phyloP scores from a whole-genome alignment of 768 basidiomycete genomes.

The Hypholoma sublateritium region DNA sequence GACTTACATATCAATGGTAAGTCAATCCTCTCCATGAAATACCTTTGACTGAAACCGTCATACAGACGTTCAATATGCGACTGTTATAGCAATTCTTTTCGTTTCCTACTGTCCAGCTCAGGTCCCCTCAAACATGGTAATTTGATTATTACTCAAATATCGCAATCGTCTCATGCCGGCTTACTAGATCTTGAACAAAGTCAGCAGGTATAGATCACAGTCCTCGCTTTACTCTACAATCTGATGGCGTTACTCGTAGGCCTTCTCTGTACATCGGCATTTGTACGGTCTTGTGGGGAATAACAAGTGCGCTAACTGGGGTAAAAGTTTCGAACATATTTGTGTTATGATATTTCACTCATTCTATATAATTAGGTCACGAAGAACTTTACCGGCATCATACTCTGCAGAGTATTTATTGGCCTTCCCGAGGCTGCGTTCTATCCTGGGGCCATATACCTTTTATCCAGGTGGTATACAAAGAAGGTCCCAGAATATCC shows the following conservation, averaged over 20 bases:
- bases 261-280: conserved; percentile 62
- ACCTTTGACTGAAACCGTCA: not conserved
- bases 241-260: conserved; percentile 26
- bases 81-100: conserved; percentile 23
- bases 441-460: conserved; percentile 54
- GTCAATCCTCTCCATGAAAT: not conserved
- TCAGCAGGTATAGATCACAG: conserved; percentile 40
- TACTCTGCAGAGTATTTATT: conserved; percentile 59
- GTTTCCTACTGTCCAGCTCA: conserved; percentile 64
- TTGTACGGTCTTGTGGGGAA: conserved; percentile 63
- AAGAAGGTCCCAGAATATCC: conserved; percentile 39
- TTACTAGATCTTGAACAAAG: conserved; percentile 50
- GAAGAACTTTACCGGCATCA: conserved; percentile 50
- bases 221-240: not conserved
- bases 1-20: conserved; percentile 47
- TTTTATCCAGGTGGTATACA: conserved; percentile 57
- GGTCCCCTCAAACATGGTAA: conserved; percentile 66
- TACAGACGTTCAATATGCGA: conserved; percentile 30
- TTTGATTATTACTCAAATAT: not conserved
- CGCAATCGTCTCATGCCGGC: not conserved
- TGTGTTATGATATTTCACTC: not conserved
- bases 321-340: conserved; percentile 28
- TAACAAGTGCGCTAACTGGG: conserved; percentile 63
- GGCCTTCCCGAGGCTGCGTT: conserved; percentile 69
- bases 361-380: conserved; percentile 40